A percentile compares a stretch with the other conserved stretches of the same genome.
Conservation (phyloP, 2,329 filamentous ascomycete species). For the Penicillium nordicum region DNA sequence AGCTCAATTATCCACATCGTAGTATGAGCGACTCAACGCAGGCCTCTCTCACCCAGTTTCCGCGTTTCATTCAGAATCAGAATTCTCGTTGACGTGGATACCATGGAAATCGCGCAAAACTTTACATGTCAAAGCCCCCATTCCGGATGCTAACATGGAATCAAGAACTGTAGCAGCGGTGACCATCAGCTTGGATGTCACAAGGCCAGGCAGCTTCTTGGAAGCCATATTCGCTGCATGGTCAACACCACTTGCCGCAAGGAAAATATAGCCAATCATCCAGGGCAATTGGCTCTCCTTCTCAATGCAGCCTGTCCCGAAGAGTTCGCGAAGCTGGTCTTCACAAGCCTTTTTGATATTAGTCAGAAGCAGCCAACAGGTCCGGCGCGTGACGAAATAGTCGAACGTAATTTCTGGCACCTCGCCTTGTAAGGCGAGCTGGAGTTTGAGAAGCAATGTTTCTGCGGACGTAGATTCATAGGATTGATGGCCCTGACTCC, state of each 20-base stretch:
- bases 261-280: not conserved
- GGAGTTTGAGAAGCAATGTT: no score
- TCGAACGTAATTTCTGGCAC: no score
- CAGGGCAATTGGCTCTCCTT: not conserved
- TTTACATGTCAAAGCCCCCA: not conserved
- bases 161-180: not conserved
- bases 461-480: no score
- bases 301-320: not conserved
- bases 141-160: not conserved
- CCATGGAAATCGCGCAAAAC: not conserved
- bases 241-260: not conserved
- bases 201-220: not conserved
- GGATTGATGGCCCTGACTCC: no score
- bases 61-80: not conserved
- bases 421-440: no score
- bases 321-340: not conserved
- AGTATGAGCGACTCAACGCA: not conserved
- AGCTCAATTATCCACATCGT: not conserved
- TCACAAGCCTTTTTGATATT: not conserved
- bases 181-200: not conserved
- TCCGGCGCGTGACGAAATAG: no score
- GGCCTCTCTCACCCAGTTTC: not conserved
- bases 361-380: not conserved
- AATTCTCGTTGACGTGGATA: not conserved
- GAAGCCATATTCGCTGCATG: not conserved